phyloP scores from a whole-genome alignment of 768 basidiomycete genomes.

The Boletus bicolor region DNA sequence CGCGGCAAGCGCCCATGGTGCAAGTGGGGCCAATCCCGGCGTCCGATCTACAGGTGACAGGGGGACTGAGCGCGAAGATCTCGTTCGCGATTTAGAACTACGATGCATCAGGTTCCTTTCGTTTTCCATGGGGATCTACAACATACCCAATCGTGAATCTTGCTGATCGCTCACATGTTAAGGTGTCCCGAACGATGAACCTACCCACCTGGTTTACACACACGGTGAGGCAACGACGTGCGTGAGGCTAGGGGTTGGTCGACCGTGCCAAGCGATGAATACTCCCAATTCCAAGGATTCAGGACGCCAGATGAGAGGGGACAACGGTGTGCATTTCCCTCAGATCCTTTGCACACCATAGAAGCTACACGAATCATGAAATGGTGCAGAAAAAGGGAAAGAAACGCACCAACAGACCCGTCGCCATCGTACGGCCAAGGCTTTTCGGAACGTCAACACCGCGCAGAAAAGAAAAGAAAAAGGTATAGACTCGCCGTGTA shows the following conservation, averaged over 20 bases:
- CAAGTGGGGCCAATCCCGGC: not conserved
- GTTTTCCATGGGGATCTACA: slow-evolving; percentile 3
- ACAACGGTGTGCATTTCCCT: not conserved
- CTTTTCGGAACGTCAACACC: not conserved
- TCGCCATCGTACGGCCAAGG: not conserved
- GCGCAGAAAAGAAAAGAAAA: not conserved
- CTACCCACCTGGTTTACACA: not conserved
- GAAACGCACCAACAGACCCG: slow-evolving; percentile 5
- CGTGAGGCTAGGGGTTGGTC: not conserved
- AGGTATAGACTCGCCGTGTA: not conserved
- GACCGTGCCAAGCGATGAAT: not conserved
- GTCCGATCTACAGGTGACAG: slow-evolving; percentile 8
- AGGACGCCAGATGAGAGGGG: not conserved
- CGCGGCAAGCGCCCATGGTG: not conserved
- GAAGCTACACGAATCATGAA: not conserved
- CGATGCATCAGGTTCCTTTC: not conserved
- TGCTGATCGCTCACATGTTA: slow-evolving; percentile 9
- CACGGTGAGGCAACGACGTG: no score
- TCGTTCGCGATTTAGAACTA: not conserved
- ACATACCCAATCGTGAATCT: slow-evolving; percentile 12
- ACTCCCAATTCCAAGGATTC: not conserved
- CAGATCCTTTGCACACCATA: no score
- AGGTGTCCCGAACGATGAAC: not conserved
- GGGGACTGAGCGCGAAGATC: slow-evolving; percentile 16
- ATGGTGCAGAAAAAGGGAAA: slow-evolving; percentile 1